Evolutionary conservation across 805 yeast genomes (phyloP).

Genomic region (Starmerella gropengiesseri): DNA sequence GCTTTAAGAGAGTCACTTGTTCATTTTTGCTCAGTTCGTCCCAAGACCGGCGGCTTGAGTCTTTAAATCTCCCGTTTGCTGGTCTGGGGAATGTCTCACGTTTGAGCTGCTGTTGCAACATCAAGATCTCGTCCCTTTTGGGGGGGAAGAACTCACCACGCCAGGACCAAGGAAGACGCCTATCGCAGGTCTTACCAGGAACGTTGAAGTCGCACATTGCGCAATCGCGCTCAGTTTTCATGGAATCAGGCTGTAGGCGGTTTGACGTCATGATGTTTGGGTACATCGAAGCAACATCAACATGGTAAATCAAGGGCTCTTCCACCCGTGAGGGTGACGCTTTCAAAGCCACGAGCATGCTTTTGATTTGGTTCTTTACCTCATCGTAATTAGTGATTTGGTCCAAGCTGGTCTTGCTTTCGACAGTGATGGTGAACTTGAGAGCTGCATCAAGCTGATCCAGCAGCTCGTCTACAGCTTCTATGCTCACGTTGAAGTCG

Average conservation of each 20-base stretch:
- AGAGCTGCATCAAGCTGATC: slow-evolving; percentile 65
- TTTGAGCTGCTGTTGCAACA: slow-evolving; percentile 75
- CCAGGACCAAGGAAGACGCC: slow-evolving; percentile 94
- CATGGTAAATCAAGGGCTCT: slow-evolving; percentile 83
- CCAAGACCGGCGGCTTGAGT: slow-evolving; percentile 34
- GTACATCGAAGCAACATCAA: slow-evolving; percentile 98
- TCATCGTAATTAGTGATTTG: slow-evolving; percentile 55
- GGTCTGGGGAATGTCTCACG: slow-evolving; percentile 39
- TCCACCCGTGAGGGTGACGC: slow-evolving; percentile 57
- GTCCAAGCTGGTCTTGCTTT: slow-evolving; percentile 63
- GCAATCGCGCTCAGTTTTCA: slow-evolving; percentile 89
- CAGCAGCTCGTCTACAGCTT: slow-evolving; percentile 69
- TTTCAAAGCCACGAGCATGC: slow-evolving; percentile 47
- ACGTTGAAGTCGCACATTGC: slow-evolving; percentile 95
- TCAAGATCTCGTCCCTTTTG: slow-evolving; percentile 76
- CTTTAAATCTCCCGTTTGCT: background rate
- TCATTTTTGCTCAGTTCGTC: slow-evolving; percentile 68
- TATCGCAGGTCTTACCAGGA: slow-evolving; percentile 87
- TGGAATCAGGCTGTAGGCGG: slow-evolving; percentile 94
- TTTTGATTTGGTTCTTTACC: slow-evolving; percentile 47
- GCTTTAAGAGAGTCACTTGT: slow-evolving; percentile 64
- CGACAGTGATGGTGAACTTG: slow-evolving; percentile 73
- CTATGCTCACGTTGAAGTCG: slow-evolving; percentile 67
- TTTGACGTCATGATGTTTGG: slow-evolving; percentile 98
- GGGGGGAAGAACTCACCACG: slow-evolving; percentile 94